These are phyloP conservation scores for Actinomucor elegans DNA, from an alignment of 371 early-diverging fungal species.

Conservation along the genomic window DNA sequence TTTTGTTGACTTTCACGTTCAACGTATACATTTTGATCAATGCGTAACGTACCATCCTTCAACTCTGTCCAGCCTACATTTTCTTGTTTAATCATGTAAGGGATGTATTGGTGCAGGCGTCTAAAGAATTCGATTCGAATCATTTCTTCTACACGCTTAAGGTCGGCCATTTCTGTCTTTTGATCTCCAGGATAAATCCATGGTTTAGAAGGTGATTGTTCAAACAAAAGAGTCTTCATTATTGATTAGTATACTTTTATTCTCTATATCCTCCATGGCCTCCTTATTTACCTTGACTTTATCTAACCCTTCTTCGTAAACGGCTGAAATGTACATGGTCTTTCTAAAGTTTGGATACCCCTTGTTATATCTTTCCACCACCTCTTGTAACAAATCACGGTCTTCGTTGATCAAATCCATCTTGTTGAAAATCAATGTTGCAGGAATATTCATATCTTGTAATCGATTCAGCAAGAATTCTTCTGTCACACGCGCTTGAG, in stretches of 20 bases:
- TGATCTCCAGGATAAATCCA: constrained; percentile 68
- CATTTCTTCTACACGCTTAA: constrained; percentile 70
- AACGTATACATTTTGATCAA: constrained; percentile 57
- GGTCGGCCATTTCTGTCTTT: constrained; percentile 63
- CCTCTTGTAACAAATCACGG: constrained; percentile 33
- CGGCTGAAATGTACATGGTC: constrained; percentile 52
- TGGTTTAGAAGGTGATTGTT: constrained; percentile 40
- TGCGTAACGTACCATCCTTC: constrained; percentile 44
- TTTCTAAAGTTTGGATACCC: constrained; percentile 31
- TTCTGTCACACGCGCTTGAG: constrained; percentile 47
- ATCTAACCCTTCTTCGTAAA: constrained; percentile 25
- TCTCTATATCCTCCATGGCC: too few species aligned
- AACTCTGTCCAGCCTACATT: constrained; percentile 71
- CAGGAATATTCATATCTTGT: constrained; percentile 44
- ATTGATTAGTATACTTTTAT: too few species aligned
- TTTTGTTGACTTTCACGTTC: constrained; percentile 54
- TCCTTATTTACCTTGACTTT: constrained; percentile 43
- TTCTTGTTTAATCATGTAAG: constrained; percentile 65
- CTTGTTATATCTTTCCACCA: constrained; percentile 24
- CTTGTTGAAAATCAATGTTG: constrained; percentile 74
- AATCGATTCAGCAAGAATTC: constrained; percentile 60
- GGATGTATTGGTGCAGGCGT: constrained; percentile 59
- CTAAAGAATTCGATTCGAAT: constrained; percentile 73
- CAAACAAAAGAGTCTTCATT: constrained; percentile 43
- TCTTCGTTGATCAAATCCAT: constrained; percentile 57